phyloP scores from a whole-genome alignment of 2,329 filamentous ascomycete genomes.

The Endoconidiophora laricicola region DNA sequence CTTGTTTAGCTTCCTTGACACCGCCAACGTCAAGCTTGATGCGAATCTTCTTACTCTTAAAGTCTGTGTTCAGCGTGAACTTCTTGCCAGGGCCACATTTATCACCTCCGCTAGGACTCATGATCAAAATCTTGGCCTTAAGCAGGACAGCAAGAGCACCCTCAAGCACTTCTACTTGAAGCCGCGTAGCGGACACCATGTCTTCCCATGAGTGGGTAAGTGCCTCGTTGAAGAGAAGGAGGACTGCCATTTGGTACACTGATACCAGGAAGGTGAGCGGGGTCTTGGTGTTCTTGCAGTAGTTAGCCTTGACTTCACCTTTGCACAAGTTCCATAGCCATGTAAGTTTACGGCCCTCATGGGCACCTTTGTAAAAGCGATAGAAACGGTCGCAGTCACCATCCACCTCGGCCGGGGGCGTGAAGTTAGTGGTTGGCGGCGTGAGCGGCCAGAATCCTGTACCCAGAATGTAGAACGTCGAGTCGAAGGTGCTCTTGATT shows the following conservation, averaged over 20 bases:
- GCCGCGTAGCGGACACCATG: conserved; percentile 62
- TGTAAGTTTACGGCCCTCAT: conserved; percentile 87
- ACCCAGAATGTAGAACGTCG: conserved; percentile 80
- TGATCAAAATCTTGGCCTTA: conserved; percentile 77
- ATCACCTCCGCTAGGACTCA: conserved; percentile 48
- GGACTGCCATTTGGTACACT: conserved; percentile 92
- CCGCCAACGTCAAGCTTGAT: conserved; percentile 91
- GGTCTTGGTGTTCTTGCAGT: conserved; percentile 75
- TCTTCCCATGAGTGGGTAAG: conserved; percentile 77
- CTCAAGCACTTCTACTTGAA: conserved; percentile 70
- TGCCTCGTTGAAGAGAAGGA: conserved; percentile 85
- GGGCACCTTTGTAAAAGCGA: conserved; percentile 89
- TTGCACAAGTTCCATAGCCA: conserved; percentile 99
- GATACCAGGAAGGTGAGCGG: conserved; percentile 96
- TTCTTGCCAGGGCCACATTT: conserved; percentile 64
- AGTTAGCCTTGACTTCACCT: conserved; percentile 87
- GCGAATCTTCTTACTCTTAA: conserved; percentile 97
- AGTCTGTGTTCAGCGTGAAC: conserved; percentile 79
- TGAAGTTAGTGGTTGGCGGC: conserved; percentile 74
- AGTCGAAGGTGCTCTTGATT: conserved; percentile 48
- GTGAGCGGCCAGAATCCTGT: conserved; percentile 95
- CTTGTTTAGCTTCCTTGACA: conserved; percentile 90
- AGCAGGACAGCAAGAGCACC: conserved; percentile 72
- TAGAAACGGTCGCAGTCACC: conserved; percentile 80
- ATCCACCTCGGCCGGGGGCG: conserved; percentile 68